phyloP scores from a whole-genome alignment of 495 filamentous ascomycete species.

The Astrothelium macrocarpum region DNA sequence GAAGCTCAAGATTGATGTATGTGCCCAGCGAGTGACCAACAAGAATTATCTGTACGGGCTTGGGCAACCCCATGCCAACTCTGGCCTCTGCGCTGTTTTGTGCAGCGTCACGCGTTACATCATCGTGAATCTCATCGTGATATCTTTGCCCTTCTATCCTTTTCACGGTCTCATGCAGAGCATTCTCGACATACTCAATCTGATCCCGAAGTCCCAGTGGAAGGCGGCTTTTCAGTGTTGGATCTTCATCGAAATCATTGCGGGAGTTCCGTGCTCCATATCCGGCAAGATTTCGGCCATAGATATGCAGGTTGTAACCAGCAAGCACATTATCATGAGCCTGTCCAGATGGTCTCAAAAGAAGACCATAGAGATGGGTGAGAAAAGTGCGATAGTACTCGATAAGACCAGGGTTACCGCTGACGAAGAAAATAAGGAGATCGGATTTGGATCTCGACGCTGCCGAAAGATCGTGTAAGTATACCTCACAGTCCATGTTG shows the following conservation, averaged over 20 bases:
- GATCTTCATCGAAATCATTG: slow-evolving; percentile 33
- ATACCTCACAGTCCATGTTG: not conserved
- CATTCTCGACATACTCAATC: slow-evolving; percentile 41
- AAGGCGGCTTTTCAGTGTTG: slow-evolving; percentile 8
- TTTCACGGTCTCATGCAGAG: slow-evolving; percentile 21
- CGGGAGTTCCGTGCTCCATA: slow-evolving; percentile 38
- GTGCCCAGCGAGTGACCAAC: slow-evolving; percentile 40
- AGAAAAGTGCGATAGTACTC: slow-evolving; percentile 71
- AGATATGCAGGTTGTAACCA: slow-evolving; percentile 42
- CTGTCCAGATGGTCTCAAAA: slow-evolving; percentile 12
- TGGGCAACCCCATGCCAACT: not conserved
- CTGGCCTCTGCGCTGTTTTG: not conserved
- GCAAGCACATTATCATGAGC: slow-evolving; percentile 11
- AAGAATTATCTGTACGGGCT: slow-evolving; percentile 49
- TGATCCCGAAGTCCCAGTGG: slow-evolving; percentile 48
- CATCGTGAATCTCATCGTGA: not conserved
- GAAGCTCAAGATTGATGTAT: slow-evolving; percentile 27
- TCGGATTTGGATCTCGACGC: not conserved
- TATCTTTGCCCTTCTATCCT: slow-evolving; percentile 9
- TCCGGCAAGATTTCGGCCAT: slow-evolving; percentile 63
- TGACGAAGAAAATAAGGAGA: slow-evolving; percentile 54
- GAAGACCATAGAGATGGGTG: slow-evolving; percentile 36
- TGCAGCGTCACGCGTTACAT: not conserved
- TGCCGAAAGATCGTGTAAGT: not conserved
- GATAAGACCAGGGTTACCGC: slow-evolving; percentile 83